phyloP scores from a whole-genome alignment of 208 protist genomes.

The Crithidia acanthocephali region DNA sequence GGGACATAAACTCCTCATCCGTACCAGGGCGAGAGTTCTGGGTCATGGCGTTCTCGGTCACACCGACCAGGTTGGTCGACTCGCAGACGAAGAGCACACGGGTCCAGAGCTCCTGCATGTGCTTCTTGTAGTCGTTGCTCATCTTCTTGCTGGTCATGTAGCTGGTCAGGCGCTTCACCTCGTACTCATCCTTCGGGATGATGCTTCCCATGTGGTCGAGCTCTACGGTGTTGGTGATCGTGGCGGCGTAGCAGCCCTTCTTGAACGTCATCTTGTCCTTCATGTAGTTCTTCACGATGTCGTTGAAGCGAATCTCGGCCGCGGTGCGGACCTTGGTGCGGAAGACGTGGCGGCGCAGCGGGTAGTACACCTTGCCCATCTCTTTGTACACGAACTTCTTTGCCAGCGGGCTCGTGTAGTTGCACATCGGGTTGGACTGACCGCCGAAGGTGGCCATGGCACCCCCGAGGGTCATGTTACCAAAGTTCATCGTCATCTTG shows the following conservation, averaged over 20 bases:
- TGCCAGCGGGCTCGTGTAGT: slow-evolving; percentile 89
- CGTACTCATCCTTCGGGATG: slow-evolving; percentile 92
- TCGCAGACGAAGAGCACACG: slow-evolving; percentile 86
- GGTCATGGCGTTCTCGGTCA: slow-evolving; percentile 68
- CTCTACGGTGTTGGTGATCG: slow-evolving; percentile 88
- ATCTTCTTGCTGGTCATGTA: slow-evolving; percentile 93
- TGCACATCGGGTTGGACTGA: slow-evolving; percentile 87
- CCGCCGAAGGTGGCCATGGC: slow-evolving; percentile 90
- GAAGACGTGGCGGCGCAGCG: slow-evolving; percentile 86
- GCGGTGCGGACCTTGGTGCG: slow-evolving; percentile 88
- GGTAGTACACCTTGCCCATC: slow-evolving; percentile 85
- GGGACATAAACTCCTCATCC: slow-evolving; percentile 91
- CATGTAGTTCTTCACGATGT: slow-evolving; percentile 90
- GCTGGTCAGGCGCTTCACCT: slow-evolving; percentile 85
- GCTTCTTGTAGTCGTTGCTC: slow-evolving; percentile 91
- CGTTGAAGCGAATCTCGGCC: slow-evolving; percentile 85
- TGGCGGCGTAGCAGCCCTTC: slow-evolving; percentile 82
- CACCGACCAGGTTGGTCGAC: slow-evolving; percentile 80
- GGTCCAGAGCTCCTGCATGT: slow-evolving; percentile 89
- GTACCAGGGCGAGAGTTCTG: slow-evolving; percentile 88
- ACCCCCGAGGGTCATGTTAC: slow-evolving; percentile 80
- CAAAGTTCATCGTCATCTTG: slow-evolving; percentile 91
- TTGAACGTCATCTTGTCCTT: slow-evolving; percentile 89
- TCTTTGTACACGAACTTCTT: slow-evolving; percentile 93
- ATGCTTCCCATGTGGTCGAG: slow-evolving; percentile 92